phyloP scores from a whole-genome alignment of 148 eudicot genomes.

The Arctostaphylos glauca region DNA sequence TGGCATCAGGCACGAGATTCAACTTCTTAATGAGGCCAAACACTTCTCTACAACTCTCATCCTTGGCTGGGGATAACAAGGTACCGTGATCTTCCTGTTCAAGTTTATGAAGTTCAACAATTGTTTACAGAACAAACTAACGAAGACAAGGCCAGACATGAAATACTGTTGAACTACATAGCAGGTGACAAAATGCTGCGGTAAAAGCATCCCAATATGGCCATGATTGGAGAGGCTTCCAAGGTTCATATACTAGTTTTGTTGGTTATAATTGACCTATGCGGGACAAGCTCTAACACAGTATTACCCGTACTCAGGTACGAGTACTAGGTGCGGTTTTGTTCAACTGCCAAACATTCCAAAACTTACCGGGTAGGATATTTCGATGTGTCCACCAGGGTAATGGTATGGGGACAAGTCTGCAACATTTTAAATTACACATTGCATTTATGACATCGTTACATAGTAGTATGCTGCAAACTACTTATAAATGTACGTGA shows the following conservation, averaged over 20 bases:
- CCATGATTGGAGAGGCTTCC: too few relatives aligned
- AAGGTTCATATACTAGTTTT: too few relatives aligned
- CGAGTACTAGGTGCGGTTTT: neutral
- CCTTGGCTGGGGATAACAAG: constrained; percentile 50
- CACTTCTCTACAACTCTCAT: constrained; percentile 68
- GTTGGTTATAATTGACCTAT: too few relatives aligned
- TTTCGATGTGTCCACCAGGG: neutral
- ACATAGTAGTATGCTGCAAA: neutral
- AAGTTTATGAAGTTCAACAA: constrained; percentile 26
- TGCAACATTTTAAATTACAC: neutral
- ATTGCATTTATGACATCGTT: neutral
- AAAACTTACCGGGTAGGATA: neutral
- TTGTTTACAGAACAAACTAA: neutral
- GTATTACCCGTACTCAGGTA: neutral
- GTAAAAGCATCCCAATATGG: too few relatives aligned
- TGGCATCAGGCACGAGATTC: constrained; percentile 55
- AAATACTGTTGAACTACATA: neutral
- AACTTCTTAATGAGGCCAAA: constrained; percentile 80
- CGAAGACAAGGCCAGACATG: neutral
- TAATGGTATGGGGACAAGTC: neutral
- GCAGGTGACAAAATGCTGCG: neutral
- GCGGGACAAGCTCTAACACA: too few relatives aligned
- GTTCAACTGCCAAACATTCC: neutral
- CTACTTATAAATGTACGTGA: neutral
- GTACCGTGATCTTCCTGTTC: constrained; percentile 39